phyloP scores from a whole-genome alignment of 345 rosid species.

The thale cress (Arabidopsis thaliana) region TAIR10.1 NC_003071.7:8438501-8439000 shows the following conservation, averaged over 20 bases:
- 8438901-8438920: neutral
- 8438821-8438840: neutral
- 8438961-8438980: neutral
- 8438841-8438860: neutral
- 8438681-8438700: neutral
- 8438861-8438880: conserved; percentile 2
- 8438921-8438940: neutral
- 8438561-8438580: conserved; percentile 18
- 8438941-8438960: conserved; percentile 5
- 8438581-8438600: conserved; percentile 38
- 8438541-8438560: conserved; percentile 64
- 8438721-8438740: neutral
- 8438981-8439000: neutral
- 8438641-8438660: conserved; percentile 49
- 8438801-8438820: neutral
- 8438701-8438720: neutral
- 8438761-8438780: conserved; percentile 78
- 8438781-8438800: conserved; percentile 78
- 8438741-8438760: conserved; percentile 64
- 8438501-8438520: neutral
- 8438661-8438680: neutral
- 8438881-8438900: neutral
- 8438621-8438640: conserved; percentile 76
- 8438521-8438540: conserved; percentile 28
- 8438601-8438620: conserved; percentile 74